Evolutionary conservation across 2,329 filamentous ascomycete genomes (phyloP).

Genomic region (Capronia americana): DNA sequence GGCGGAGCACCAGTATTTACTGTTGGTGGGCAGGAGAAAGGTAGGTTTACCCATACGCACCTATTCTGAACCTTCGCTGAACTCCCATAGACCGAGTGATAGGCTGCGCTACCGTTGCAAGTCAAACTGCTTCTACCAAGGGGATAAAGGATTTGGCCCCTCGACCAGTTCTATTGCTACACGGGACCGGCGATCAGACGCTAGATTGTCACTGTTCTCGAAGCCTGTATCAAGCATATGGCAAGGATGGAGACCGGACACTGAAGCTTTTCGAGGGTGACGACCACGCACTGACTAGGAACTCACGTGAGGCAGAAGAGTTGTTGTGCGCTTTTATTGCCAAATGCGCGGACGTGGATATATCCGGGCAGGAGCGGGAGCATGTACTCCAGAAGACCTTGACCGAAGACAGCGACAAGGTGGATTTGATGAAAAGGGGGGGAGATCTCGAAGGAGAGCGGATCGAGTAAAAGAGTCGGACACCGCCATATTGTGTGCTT

Average conservation of each 20-base stretch:
- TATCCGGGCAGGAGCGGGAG: constrained; percentile 25
- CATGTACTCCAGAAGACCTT: constrained; percentile 35
- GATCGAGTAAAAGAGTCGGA: constrained; percentile 13
- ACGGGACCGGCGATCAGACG: constrained; percentile 49
- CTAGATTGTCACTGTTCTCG: constrained; percentile 46
- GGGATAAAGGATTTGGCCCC: constrained; percentile 21
- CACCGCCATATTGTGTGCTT: not conserved
- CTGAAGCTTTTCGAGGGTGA: constrained; percentile 51
- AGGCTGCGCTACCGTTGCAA: constrained; percentile 50
- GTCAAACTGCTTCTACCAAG: constrained; percentile 48
- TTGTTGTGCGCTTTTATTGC: constrained; percentile 50
- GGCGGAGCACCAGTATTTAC: constrained; percentile 49
- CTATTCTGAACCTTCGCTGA: not conserved
- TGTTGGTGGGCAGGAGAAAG: constrained; percentile 31
- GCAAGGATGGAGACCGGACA: constrained; percentile 42
- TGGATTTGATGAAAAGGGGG: constrained; percentile 45
- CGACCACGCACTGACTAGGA: constrained; percentile 51
- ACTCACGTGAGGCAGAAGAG: constrained; percentile 48
- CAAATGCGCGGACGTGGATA: constrained; percentile 37
- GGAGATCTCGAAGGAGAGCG: constrained; percentile 48
- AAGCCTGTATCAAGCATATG: constrained; percentile 48
- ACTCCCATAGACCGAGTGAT: constrained; percentile 40
- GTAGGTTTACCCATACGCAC: not conserved
- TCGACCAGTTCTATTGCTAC: constrained; percentile 48
- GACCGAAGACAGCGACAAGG: constrained; percentile 38